These are phyloP conservation scores for Pogostemon cablin DNA, from an alignment of 257 asterid species.

Conservation along the genomic window DNA sequence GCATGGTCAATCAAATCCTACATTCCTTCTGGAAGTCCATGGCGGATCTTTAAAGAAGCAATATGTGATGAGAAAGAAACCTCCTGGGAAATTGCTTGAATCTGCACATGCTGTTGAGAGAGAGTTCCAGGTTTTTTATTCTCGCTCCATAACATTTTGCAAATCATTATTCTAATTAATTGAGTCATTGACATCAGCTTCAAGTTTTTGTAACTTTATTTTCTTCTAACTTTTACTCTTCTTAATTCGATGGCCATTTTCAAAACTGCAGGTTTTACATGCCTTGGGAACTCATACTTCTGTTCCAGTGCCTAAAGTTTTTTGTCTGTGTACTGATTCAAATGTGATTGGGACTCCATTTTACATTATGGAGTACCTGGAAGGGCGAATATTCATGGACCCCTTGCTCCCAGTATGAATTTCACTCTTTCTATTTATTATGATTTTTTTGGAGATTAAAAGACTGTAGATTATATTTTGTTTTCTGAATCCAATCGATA, in stretches of 20 bases:
- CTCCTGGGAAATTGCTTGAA: slow-evolving; percentile 77
- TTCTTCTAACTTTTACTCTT: neutral
- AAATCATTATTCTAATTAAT: neutral
- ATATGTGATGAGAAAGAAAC: slow-evolving; percentile 90
- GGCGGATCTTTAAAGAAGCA: slow-evolving; percentile 56
- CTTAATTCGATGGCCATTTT: slow-evolving; percentile 26
- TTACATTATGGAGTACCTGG: slow-evolving; percentile 94
- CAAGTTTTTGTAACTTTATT: neutral
- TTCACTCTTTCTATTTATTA: slow-evolving; percentile 25
- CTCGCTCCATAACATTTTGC: neutral
- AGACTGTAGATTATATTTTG: too few relatives aligned
- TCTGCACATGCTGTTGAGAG: slow-evolving; percentile 98
- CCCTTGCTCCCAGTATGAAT: slow-evolving; percentile 79
- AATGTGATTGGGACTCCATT: slow-evolving; percentile 90
- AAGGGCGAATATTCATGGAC: slow-evolving; percentile 87
- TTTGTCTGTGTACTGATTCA: slow-evolving; percentile 82
- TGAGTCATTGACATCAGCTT: neutral
- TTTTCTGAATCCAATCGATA: neutral
- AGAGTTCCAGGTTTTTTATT: slow-evolving; percentile 72
- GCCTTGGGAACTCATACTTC: slow-evolving; percentile 72
- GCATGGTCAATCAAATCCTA: slow-evolving; percentile 96
- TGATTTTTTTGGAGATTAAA: slow-evolving; percentile 9
- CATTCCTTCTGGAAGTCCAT: slow-evolving; percentile 80
- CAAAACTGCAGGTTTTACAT: slow-evolving; percentile 67
- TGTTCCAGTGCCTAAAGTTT: slow-evolving; percentile 95